Evolutionary conservation across 2,329 filamentous ascomycete species (phyloP), one percentile per base, ranked within the genome.

Genomic region (Cadophora gregata): DNA sequence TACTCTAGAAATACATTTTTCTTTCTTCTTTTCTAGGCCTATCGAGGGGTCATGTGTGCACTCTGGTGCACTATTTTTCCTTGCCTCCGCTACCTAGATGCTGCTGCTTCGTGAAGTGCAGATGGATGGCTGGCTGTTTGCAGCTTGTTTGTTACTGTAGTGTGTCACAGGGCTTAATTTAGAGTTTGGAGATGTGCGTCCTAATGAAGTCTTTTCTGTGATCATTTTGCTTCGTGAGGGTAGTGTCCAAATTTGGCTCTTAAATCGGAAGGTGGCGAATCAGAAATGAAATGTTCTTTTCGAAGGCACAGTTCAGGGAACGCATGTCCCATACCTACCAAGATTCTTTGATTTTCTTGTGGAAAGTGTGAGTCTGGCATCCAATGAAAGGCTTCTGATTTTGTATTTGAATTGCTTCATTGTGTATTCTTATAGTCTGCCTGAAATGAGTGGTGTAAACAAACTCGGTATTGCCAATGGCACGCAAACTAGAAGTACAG

Each of bases 41-140:
- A 38, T 58, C 33, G 55, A 58, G 33, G 55, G 55, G 55, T 58
- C 55, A 58, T 58, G 55, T 58, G 21, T 10, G 55, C 12, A 42
- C 55, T 25, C n/a, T n/a, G n/a, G n/a, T n/a, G n/a, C n/a, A n/a
- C n/a, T n/a, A n/a, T n/a, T 8, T 25, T 42, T 58, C 55, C 55
- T 58, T 58, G 55, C 55, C n/a, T 58, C 55, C 55, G 21, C 31
- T 42, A 14, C 50, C 31, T 6, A 6, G 31, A 36, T 12, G 42
- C 19, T 47, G 10, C 19, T 36, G n/a, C 33, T 51, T 51, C n/a
- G n/a, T n/a, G n/a, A n/a, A n/a, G 48, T 19, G 53, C 31, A 56
- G 31, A 56, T 10, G 29, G 53, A 8, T 29, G 38, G 31, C 55
- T 42, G 55, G 31, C 24, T 21, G 19, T 29, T 21, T n/a, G n/a